Base-by-base conservation (phyloP, 192 early-diverging fungal species). In the Entomortierella parvispora region DNA sequence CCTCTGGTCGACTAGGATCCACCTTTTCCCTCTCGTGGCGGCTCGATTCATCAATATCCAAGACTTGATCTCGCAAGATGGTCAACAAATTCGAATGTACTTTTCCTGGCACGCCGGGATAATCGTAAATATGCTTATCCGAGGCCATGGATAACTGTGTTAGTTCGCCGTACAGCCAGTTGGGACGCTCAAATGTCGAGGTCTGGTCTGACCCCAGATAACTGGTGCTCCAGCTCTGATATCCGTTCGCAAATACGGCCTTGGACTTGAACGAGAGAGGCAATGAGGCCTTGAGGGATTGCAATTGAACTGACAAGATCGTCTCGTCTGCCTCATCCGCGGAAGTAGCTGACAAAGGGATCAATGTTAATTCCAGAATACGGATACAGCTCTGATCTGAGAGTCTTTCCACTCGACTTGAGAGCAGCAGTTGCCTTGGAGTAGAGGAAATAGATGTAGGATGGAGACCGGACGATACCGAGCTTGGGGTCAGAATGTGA, bases 81-180 rank as follows among this genome's bases (percentile, higher is more conserved):
- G 85, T 86, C 10, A 81, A 75, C 18, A 79, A 54, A 31, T 66
- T 86, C 0, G 85, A 86, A 45, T 86, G 85, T 17, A 86, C 70
- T 15, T 59, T 55, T 28, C 85, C 85, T 34, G 78, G 71, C 54
- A 68, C 79, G 0, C 79, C 82, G 9, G 80, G 58, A 48, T 86
- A 80, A 4, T 75, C 61, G 57, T 71, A 83, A 20, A 84, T 71
- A 28, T 84, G 52, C 53, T 61, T 60, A 58, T 71, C 62, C 0
- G 59, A 67, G 34, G 57, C 69, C 31, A 60, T 20, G 5, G 49
- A 37, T 14, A 69, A 29, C 40, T 65, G 42, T 17, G 68, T 60
- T 43, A 64, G 12, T 49, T 79, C 40, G 4, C 62, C 25, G 29
- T 48, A 57, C 12, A 71, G 31, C 69, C 77, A 66, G 29, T 70